These are phyloP conservation scores for Spergularia azorica DNA, from an alignment of 179 eudicot genomes.

Conservation along the genomic window DNA sequence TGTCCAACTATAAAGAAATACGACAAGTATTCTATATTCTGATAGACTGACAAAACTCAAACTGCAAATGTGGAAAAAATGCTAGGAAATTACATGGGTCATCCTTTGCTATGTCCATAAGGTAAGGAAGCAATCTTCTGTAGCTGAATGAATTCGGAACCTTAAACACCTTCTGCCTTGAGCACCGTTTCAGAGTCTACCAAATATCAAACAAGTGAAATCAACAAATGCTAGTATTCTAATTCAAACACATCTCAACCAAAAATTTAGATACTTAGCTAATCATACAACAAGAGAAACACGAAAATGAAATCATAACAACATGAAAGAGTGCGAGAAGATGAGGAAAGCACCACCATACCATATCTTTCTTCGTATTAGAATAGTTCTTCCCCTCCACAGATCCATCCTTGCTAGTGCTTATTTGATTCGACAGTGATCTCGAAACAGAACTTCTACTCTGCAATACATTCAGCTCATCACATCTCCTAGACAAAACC, in stretches of 20 bases:
- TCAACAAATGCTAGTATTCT: not conserved
- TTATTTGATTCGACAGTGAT: slow-evolving; percentile 21
- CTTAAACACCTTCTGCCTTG: slow-evolving; percentile 51
- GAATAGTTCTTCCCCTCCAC: slow-evolving; percentile 21
- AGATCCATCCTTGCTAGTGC: slow-evolving; percentile 18
- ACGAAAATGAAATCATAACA: not conserved
- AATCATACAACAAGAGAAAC: not conserved
- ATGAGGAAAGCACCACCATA: slow-evolving; percentile 8
- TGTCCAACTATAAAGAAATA: no score
- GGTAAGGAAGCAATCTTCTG: slow-evolving; percentile 69
- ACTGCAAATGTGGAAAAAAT: not conserved
- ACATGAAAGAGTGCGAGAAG: not conserved
- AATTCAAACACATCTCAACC: not conserved
- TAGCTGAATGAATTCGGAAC: slow-evolving; percentile 62
- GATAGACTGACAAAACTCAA: not conserved
- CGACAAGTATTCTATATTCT: not conserved
- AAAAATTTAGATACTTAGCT: not conserved
- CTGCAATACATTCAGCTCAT: slow-evolving; percentile 3
- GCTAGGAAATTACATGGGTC: slow-evolving; percentile 34
- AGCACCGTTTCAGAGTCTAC: slow-evolving; percentile 60
- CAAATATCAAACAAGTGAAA: not conserved
- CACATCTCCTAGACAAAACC: slow-evolving; percentile 22
- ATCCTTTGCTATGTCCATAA: slow-evolving; percentile 51
- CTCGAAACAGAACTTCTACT: slow-evolving; percentile 6
- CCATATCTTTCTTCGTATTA: slow-evolving; percentile 34